Base-by-base conservation (phyloP, 768 basidiomycete genomes). In the Xerocomus spinulosus region DNA sequence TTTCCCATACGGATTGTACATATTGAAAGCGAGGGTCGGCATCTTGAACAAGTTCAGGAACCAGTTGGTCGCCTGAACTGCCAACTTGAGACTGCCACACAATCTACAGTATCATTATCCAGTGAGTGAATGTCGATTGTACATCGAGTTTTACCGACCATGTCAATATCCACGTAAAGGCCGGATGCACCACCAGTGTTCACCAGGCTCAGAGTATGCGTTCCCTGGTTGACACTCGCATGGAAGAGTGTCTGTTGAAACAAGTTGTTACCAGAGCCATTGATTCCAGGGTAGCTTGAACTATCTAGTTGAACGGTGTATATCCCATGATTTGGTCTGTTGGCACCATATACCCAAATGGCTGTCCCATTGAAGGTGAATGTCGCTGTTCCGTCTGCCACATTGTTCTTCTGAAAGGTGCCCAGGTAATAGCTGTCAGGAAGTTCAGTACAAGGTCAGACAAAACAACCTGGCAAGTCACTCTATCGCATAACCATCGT, bases 321-420 rank as follows among this genome's bases (percentile, higher is more conserved):
- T 2, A 44, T 49, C 0, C 79, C 76, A 54, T 79, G 76, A 48
- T 75, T 77, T 3, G 50, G 48, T 38, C 77, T 68, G 54, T 76
- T 75, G 14, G 77, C 69, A 20, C 79, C 78, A 52, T 69, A 80
- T 23, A 80, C 62, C 60, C 70, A 68, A 15, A 80, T 62, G 4
- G 69, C 70, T 9, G 72, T 74, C 17, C 76, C 79, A 35, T 73
- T 73, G 64, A 79, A 79, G n/a, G 57, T 53, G 54, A 79, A 73
- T 0, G 63, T 70, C 14, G 69, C 71, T 17, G 55, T 62, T 9
- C 73, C 73, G 5, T 64, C 62, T 33, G 50, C 17, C 1, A 30
- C 56, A 9, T 55, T 57, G 7, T 73, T 74, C 20, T 55, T 60
- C 51, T 65, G 73, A 48, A 70, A 74, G 34, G 68, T 73, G 29